Conservation (phyloP, 2,329 filamentous ascomycete species). For the Hypoxylon sp. region DNA sequence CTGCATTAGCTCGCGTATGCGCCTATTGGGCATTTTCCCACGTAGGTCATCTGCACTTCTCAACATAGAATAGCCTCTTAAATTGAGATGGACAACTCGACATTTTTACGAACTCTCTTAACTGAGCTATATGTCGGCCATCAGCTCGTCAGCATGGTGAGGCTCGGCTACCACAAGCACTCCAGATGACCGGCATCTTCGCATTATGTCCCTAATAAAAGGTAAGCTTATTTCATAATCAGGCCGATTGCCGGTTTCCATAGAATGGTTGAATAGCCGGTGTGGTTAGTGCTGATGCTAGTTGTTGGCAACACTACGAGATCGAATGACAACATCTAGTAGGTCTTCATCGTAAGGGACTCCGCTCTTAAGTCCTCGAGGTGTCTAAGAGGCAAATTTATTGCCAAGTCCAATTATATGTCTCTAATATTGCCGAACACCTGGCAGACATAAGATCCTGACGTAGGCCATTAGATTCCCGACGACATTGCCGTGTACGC, state of each 20-base stretch:
- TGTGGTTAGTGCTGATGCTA: neutral
- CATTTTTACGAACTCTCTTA: slow-evolving; percentile 13
- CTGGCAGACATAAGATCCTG: neutral
- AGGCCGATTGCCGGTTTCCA: neutral
- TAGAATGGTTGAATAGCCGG: slow-evolving; percentile 5
- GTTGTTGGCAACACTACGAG: slow-evolving; percentile 18
- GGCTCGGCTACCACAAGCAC: slow-evolving; percentile 6
- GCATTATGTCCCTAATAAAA: slow-evolving; percentile 20
- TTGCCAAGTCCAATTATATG: neutral
- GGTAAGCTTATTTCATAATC: slow-evolving; percentile 4
- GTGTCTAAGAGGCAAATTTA: neutral
- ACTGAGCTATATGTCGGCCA: slow-evolving; percentile 19
- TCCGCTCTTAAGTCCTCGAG: neutral
- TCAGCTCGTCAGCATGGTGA: slow-evolving; percentile 29
- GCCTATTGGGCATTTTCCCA: slow-evolving; percentile 21
- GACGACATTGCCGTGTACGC: neutral
- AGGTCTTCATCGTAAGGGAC: too few relatives aligned
- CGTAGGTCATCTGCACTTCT: slow-evolving; percentile 5
- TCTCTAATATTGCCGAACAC: neutral
- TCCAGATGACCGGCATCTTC: slow-evolving; percentile 20
- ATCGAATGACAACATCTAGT: slow-evolving; percentile 30
- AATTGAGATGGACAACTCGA: slow-evolving; percentile 2
- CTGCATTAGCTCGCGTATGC: slow-evolving; percentile 26
- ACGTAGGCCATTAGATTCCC: neutral
- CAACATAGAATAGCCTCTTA: neutral